These are phyloP conservation scores for Bipolaris gigantea DNA, from an alignment of 2,329 filamentous ascomycete species.

Conservation along the genomic window DNA sequence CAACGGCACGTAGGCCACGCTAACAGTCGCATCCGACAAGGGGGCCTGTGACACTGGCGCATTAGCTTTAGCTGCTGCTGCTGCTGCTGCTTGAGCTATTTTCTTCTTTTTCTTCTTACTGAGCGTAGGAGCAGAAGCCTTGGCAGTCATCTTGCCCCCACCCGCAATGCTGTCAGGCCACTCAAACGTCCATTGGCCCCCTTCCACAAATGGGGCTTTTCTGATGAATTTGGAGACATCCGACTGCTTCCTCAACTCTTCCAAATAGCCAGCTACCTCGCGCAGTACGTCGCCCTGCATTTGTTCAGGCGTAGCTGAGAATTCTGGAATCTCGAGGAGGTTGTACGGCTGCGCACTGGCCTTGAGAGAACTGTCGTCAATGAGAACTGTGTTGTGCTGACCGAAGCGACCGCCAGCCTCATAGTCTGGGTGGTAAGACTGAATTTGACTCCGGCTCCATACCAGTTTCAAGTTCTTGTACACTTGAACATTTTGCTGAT, in stretches of 20 bases:
- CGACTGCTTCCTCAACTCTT: constrained; percentile 53
- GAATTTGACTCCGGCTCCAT: constrained; percentile 61
- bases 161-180: constrained; percentile 23
- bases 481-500: constrained; percentile 72
- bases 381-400: constrained; percentile 83
- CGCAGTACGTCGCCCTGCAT: constrained; percentile 50
- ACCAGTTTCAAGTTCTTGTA: constrained; percentile 81
- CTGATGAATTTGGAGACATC: constrained; percentile 67
- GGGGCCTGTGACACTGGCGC: not conserved
- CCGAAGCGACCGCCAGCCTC: constrained; percentile 60
- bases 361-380: constrained; percentile 85
- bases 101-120: constrained; percentile 19
- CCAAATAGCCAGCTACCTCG: constrained; percentile 57
- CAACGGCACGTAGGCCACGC: constrained; percentile 8
- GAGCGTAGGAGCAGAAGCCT: constrained; percentile 9
- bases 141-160: constrained; percentile 17
- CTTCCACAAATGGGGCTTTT: constrained; percentile 32
- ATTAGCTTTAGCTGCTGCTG: constrained; percentile 3
- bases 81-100: constrained; percentile 1
- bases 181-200: constrained; percentile 32
- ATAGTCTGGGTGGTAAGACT: constrained; percentile 48
- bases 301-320: constrained; percentile 54
- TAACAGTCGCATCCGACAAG: constrained; percentile 1
- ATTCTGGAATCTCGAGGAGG: constrained; percentile 78
- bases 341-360: constrained; percentile 82